Conservation (phyloP, 2,329 filamentous ascomycete genomes). For the Reticulascus tulasneorum region DNA sequence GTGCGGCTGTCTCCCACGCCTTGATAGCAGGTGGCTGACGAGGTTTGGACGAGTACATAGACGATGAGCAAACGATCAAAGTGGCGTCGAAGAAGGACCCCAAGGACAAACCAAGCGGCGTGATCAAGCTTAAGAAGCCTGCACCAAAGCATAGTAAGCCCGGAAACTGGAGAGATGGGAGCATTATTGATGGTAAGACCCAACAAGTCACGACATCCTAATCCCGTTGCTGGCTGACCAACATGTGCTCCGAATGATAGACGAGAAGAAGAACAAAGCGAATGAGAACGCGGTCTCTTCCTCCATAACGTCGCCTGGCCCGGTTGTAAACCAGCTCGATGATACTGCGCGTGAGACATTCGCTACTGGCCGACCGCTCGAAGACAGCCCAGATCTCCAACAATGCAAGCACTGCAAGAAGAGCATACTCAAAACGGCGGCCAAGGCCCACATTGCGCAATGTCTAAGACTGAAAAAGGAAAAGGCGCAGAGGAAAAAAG, state of each 20-base stretch:
- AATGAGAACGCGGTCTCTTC: slow-evolving; percentile 32
- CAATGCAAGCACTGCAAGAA: slow-evolving; percentile 95
- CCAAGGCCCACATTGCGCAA: slow-evolving; percentile 74
- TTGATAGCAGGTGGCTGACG: too few relatives aligned
- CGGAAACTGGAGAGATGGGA: slow-evolving; percentile 69
- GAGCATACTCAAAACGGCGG: slow-evolving; percentile 70
- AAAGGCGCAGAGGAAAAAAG: slow-evolving; percentile 73
- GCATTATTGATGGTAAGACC: slow-evolving; percentile 53
- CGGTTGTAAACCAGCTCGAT: slow-evolving; percentile 66
- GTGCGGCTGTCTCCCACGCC: too few relatives aligned
- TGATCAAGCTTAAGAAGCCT: slow-evolving; percentile 60
- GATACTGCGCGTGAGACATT: slow-evolving; percentile 75
- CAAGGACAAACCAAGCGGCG: slow-evolving; percentile 40
- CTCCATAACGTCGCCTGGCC: slow-evolving; percentile 45
- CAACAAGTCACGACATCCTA: not conserved
- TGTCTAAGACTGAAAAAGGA: slow-evolving; percentile 84
- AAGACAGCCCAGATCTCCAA: slow-evolving; percentile 74
- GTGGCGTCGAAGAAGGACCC: slow-evolving; percentile 54
- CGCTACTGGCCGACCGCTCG: slow-evolving; percentile 73
- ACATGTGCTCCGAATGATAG: slow-evolving; percentile 20
- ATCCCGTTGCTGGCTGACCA: slow-evolving; percentile 1
- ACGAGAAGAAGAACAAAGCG: slow-evolving; percentile 52
- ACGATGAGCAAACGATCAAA: slow-evolving; percentile 59
- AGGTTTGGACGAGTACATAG: slow-evolving; percentile 22
- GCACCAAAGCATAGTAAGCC: slow-evolving; percentile 60